phyloP scores from a whole-genome alignment of 495 filamentous ascomycete genomes.

The Penicillium samsonianum region DNA sequence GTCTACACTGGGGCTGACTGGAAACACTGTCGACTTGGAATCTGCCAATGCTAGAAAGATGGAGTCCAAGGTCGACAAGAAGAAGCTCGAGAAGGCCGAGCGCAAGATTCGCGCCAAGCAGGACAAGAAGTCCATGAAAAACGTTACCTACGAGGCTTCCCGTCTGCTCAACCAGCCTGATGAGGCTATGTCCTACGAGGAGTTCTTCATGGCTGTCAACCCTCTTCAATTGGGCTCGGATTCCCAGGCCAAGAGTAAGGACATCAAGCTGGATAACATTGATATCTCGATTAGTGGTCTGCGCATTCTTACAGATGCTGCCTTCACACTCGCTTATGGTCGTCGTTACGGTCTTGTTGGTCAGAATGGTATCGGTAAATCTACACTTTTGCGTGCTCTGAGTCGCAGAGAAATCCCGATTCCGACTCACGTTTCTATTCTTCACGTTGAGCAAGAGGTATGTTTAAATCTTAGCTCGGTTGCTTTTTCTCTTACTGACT shows the following conservation, averaged over 20 bases:
- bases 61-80: conserved; percentile 94
- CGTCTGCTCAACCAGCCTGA: conserved; percentile 80
- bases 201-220: conserved; percentile 99
- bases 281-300: conserved; percentile 89
- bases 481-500: conserved; percentile 14
- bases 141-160: conserved; percentile 95
- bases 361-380: conserved; percentile 99
- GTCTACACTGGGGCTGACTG: conserved; percentile 85
- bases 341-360: conserved; percentile 96
- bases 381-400: conserved; percentile 85
- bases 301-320: conserved; percentile 88
- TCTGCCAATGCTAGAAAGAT: conserved; percentile 89
- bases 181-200: conserved; percentile 92
- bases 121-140: conserved; percentile 97
- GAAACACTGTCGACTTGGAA: conserved; percentile 85
- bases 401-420: conserved; percentile 92
- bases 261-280: conserved; percentile 96
- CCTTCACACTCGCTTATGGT: conserved; percentile 86
- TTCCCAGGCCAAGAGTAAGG: conserved; percentile 83
- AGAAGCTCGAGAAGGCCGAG: conserved; percentile 99
- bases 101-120: conserved; percentile 98
- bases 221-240: conserved; percentile 85
- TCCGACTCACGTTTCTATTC: conserved; percentile 95
- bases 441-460: conserved; percentile 98
- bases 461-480: conserved; percentile 15